Base-by-base conservation (phyloP, 176 grass and related monocot genomes). In the Eremochloa ophiuroides region DNA sequence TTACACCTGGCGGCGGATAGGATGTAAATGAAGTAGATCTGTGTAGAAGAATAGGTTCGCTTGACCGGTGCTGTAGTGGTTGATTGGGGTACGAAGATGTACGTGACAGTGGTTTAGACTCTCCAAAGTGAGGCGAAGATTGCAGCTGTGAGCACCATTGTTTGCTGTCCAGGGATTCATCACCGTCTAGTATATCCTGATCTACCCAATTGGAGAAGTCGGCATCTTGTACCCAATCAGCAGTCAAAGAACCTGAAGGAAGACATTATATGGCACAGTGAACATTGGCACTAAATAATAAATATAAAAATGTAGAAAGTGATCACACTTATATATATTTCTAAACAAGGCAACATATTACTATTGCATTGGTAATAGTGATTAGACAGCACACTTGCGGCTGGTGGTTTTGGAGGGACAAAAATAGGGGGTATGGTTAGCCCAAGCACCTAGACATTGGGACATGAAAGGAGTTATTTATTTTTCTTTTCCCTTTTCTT, bases 51-150 rank as follows among this genome's bases (percentile, higher is more conserved):
- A 89, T 82, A 77, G 93, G 88, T 83, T 98, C 93, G 42, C 81
- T 89, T 62, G 73, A 88, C 62, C 86, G 88, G 71, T 98, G 96
- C 65, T 93, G 86, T 51, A 86, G 79, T 70, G 75, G 86, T 53
- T 86, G 85, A 58, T 83, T 85, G 48, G 96, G 90, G 88, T 95
- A 98, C 7, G 96, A 98, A 42, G 96, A 98, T 73, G 93, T 89
- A 77, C 93, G 88, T 80, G 88, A 87, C 77, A 98, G 75, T 75
- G 90, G 79, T 86, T 93, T 93, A 16, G 79, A 79, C 64, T 91
- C 92, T 66, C 76, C 80, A 84, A 82, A 76, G 43, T 81, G 67
- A 67, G 82, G 67, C 43, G 83, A 86, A 63, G 80, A 73, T 28
- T 86, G 86, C 23, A 69, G 50, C 39, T 93, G 91, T 61, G 86